Evolutionary conservation across 257 asterid species (phyloP), one percentile per base, ranked within the genome.

Genomic region (Dorcoceras hygrometricum): DNA sequence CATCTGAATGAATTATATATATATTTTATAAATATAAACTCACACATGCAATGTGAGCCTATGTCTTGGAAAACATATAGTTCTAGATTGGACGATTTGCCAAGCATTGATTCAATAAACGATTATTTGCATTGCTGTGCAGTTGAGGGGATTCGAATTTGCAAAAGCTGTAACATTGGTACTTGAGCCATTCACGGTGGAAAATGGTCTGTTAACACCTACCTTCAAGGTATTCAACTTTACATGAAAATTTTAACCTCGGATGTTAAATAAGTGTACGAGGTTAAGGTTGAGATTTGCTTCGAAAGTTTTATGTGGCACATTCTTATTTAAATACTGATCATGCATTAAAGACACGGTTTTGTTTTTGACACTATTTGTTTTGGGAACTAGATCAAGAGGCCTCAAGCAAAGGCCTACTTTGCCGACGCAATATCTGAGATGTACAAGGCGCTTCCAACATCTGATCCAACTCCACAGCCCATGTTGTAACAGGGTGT

Each of bases 61-160:
- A 10, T 36, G 4, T 8, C 46, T 36, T 36, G 46, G 46, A 36
- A 36, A 36, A 6, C 16, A 36, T 8, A 36, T 9, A 36, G 16
- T 61, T 20, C 16, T 57, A 31, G 23, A 9, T 36, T 36, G 46
- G 46, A 10, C 46, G 1, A 36, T 36, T 2, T 16, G 4, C 9
- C 10, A 1, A 10, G 16, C 9, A 60, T 57, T 14, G 28, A 53
- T 62, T 26, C 24, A 61, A 14, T 46, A 69, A 26, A 55, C 59
- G 29, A 57, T 59, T 71, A 48, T 23, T 73, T 53, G 27, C 76
- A 23, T 70, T 62, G 31, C 25, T 23, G 23, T 12, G 48, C 87
- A 92, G 98, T 68, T 89, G 78, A 84, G 96, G 77, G 97, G 98
- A 55, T 92, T 92, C 16, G 98, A 92, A 81, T 89, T 86, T 65